Evolutionary conservation across 352 stramenopile species (phyloP), one percentile per base, ranked within the genome.

Genomic region (Globisporangium canariense): DNA sequence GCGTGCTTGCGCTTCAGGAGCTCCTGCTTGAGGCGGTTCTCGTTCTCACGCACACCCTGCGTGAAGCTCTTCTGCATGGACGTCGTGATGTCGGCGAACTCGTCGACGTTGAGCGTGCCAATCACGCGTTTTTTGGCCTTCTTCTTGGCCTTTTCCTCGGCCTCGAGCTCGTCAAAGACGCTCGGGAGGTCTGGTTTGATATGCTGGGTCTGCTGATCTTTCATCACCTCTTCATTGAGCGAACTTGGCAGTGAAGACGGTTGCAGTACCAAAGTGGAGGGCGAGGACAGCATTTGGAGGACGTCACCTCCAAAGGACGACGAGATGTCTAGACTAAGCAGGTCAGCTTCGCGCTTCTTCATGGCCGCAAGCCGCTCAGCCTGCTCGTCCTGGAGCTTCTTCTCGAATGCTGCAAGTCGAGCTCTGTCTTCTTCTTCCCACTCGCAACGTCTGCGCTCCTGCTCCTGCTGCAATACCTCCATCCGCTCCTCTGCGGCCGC

Each of bases 151-250:
- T 79, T 75, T 36, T 91, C 83, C 64, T 90, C 83, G 8, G 77
- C 82, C 60, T 94, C 84, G 28, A 96, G 80, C 43, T 91, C 70
- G 43, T 89, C 83, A 47, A 95, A 92, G 51, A 96, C 52, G 46
- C 82, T 93, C 13, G 83, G 78, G 0, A 94, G 77, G 9, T 90
- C 77, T 4, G 78, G 70, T 28, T 76, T 60, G 11, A 59, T 6
- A 18, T 20, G 43, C 36, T 59, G 75, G 54, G 85, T 71, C 28
- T 72, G 69, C n/a, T 78, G 60, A 36, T 36, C 32, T 20, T 71
- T 71, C 52, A 73, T 74, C 51, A 74, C 72, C 51, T 65, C 67
- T 16, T 77, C 51, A 2, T 74, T 25, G n/a, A 64, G 65, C 8
- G 69, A 62, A 52, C 25, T 32, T 11, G 22, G 16, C n/a, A 50